A percentile compares a stretch with the other conserved stretches of the same genome.
Evolutionary conservation across 495 filamentous ascomycete species (phyloP).

Genomic region (Cenococcum geophilum): DNA sequence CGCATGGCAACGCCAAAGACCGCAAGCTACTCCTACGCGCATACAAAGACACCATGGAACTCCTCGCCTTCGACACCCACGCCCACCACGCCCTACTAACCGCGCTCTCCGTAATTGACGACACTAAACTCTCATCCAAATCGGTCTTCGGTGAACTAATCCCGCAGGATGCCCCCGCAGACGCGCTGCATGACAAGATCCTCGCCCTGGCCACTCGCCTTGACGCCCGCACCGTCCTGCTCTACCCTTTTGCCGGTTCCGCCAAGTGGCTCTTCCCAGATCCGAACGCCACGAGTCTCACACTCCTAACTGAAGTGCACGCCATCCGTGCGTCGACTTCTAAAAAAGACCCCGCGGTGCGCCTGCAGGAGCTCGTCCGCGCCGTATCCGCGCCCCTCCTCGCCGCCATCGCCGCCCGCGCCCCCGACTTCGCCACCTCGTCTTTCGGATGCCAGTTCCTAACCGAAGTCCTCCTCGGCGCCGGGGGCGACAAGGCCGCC

Average conservation of each 20-base stretch:
- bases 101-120: conserved; percentile 85
- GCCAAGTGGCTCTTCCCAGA: conserved; percentile 63
- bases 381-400: conserved; percentile 63
- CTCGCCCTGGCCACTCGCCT: conserved; percentile 57
- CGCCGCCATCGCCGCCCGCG: conserved; percentile 60
- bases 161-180: conserved; percentile 42
- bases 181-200: conserved; percentile 56
- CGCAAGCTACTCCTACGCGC: conserved; percentile 79
- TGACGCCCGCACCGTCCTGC: conserved; percentile 67
- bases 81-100: conserved; percentile 77
- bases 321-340: conserved; percentile 46
- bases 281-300: conserved; percentile 12
- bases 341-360: conserved; percentile 77
- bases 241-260: conserved; percentile 75
- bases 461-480: conserved; percentile 71
- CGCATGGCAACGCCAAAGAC: conserved; percentile 83
- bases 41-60: conserved; percentile 76
- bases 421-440: conserved; percentile 58
- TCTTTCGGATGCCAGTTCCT: conserved; percentile 85
- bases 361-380: conserved; percentile 69
- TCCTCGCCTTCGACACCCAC: conserved; percentile 70
- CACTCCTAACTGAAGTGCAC: conserved; percentile 54
- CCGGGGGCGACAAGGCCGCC: conserved; percentile 61
- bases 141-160: conserved; percentile 71
- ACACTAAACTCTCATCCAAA: conserved; percentile 83